Conservation (phyloP, 78 protist species). For the Polysphondylium violaceum region DNA sequence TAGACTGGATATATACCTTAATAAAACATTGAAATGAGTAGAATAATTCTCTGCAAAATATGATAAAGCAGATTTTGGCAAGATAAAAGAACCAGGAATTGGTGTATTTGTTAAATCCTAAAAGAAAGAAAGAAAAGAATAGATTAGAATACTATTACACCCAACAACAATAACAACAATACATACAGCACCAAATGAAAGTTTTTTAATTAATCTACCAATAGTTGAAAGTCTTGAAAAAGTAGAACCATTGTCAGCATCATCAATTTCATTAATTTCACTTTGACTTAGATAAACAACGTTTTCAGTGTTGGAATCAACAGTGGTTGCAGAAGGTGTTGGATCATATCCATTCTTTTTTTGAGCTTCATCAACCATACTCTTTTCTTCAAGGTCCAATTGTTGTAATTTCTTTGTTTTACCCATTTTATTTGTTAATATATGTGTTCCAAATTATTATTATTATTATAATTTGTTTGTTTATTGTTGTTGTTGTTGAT, state of each 20-base stretch:
- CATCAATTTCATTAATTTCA: slow-evolving; percentile 18
- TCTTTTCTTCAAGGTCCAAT: not conserved
- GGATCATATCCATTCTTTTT: not conserved
- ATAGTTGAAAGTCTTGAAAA: slow-evolving; percentile 13
- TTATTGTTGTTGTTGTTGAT: no score
- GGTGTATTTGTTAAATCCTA: slow-evolving; percentile 16
- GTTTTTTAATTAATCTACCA: slow-evolving; percentile 13
- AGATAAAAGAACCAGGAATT: slow-evolving; percentile 30
- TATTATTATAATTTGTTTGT: no score
- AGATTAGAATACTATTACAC: no score
- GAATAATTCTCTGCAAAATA: slow-evolving; percentile 45
- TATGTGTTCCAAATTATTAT: not conserved
- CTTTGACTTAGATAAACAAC: not conserved
- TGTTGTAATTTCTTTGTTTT: slow-evolving; percentile 12
- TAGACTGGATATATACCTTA: not conserved
- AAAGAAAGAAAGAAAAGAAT: no score
- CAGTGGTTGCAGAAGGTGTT: not conserved
- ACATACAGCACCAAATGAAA: slow-evolving; percentile 13
- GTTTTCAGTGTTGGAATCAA: no score
- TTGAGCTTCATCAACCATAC: slow-evolving; percentile 22
- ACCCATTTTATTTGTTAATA: not conserved
- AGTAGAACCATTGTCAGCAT: not conserved
- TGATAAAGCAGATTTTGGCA: slow-evolving; percentile 39
- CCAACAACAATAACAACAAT: no score
- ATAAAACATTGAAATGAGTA: slow-evolving; percentile 10